A percentile compares a stretch with the other conserved stretches of the same genome.
Evolutionary conservation across 73 alveolate genomes (phyloP).

Genomic region (Breviolum minutum): DNA sequence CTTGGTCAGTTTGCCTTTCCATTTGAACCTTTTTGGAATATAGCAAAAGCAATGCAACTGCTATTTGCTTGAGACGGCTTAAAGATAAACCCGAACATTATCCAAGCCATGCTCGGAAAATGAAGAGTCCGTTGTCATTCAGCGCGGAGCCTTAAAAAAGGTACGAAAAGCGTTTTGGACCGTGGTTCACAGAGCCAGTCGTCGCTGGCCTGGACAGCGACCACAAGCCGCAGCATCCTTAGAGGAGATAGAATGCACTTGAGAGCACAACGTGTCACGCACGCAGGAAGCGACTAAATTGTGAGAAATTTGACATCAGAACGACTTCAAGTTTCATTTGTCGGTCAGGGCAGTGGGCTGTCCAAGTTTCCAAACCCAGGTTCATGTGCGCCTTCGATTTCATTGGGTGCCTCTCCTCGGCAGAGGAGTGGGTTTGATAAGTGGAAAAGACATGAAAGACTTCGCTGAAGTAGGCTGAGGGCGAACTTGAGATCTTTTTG

Average conservation of each 20-base stretch:
- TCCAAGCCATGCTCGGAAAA: too few relatives aligned
- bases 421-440: not conserved
- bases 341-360: not conserved
- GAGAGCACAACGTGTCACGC: too few relatives aligned
- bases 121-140: too few relatives aligned
- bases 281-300: too few relatives aligned
- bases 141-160: not conserved
- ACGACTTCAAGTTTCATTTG: not conserved
- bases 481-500: not conserved
- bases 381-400: slow-evolving; percentile 96
- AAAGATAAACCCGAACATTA: too few relatives aligned
- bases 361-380: not conserved
- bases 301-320: too few relatives aligned
- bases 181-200: slow-evolving; percentile 96
- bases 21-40: not conserved
- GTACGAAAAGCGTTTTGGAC: slow-evolving; percentile 97
- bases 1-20: too few relatives aligned
- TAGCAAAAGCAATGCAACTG: not conserved
- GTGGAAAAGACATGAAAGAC: not conserved
- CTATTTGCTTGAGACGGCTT: not conserved
- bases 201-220: slow-evolving; percentile 97
- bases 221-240: slow-evolving; percentile 86
- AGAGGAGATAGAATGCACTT: not conserved
- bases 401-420: slow-evolving; percentile 96
- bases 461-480: too few relatives aligned